A percentile compares a stretch with the other conserved stretches of the same genome.
Conservation (phyloP, 2,329 filamentous ascomycete genomes). For the Talaromyces sp. region DNA sequence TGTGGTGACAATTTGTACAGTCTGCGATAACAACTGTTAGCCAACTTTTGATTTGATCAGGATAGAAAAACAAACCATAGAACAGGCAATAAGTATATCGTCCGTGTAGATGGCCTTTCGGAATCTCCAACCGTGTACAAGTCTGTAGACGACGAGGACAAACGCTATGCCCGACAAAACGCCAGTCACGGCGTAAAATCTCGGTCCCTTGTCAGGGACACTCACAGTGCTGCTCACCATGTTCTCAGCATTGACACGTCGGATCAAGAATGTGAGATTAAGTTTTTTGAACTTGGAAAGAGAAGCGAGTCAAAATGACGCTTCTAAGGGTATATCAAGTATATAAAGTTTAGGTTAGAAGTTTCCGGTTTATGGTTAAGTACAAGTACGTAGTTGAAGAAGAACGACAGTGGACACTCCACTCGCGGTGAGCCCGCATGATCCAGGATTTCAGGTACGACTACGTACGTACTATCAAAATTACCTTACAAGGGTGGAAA, state of each 20-base stretch:
- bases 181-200: constrained; percentile 19
- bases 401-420: neutral
- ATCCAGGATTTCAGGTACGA: neutral
- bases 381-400: neutral
- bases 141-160: constrained; percentile 20
- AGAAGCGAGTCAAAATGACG: neutral
- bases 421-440: neutral
- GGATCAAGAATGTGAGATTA: neutral
- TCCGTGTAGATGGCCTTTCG: constrained; percentile 17
- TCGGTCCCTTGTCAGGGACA: constrained; percentile 22
- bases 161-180: constrained; percentile 18
- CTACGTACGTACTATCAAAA: neutral
- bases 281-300: neutral
- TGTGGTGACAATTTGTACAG: constrained; percentile 19
- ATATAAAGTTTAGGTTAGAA: neutral
- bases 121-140: constrained; percentile 16
- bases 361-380: neutral
- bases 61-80: constrained; percentile 17
- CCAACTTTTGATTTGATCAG: neutral
- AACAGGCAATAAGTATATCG: constrained; percentile 21
- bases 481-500: constrained; percentile 3
- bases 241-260: neutral
- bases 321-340: constrained; percentile 5
- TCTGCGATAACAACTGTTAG: constrained; percentile 6
- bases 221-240: neutral